Evolutionary conservation across 352 stramenopile species (phyloP), one percentile per base, ranked within the genome.

Genomic region (Pythium oligandrum): DNA sequence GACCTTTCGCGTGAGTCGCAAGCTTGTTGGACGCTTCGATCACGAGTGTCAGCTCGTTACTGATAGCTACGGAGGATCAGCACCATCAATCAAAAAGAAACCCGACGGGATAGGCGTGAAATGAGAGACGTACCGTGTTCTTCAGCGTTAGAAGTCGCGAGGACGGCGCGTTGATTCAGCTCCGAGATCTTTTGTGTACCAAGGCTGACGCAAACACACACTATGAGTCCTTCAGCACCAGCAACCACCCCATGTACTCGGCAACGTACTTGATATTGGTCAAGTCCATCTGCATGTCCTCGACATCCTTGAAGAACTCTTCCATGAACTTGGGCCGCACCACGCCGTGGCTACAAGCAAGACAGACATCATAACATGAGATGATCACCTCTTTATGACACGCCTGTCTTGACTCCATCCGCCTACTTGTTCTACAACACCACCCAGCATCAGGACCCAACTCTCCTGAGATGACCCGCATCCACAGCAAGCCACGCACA

Each of bases 221-320:
- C 39, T 11, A 37, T 45, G n/a, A 44, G 37, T 37, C 3, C 38
- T 10, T 17, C 45, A 7, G 6, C 31, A 11, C 5, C 30, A 26
- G 17, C 17, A 26, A 26, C 17, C 45, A 51, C 11, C 7, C 34
- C 10, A 10, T 34, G 7, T 4, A 35, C 8, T 48, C 12, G 50
- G 54, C 5, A 12, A 48, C 46, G 33, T 78, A 83, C 69, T 67
- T 85, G 48, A 99, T 96, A 39, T 85, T 90, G 39, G 85, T 74
- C 55, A 98, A 94, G 51, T 97, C 86, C 37, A 70, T 74, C 64
- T 98, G 96, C 70, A 99, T 97, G 2, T 86, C 73, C 54, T 99
- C 93, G 8, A 98, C 91, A 57, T 98, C 90, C 45, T 88, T 73
- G 71, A 98, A 99, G 70, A 98, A 98, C 59, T 90, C 70, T 62